Evolutionary conservation across 129 eudicot genomes (phyloP).

Genomic region (Calendula officinalis): DNA sequence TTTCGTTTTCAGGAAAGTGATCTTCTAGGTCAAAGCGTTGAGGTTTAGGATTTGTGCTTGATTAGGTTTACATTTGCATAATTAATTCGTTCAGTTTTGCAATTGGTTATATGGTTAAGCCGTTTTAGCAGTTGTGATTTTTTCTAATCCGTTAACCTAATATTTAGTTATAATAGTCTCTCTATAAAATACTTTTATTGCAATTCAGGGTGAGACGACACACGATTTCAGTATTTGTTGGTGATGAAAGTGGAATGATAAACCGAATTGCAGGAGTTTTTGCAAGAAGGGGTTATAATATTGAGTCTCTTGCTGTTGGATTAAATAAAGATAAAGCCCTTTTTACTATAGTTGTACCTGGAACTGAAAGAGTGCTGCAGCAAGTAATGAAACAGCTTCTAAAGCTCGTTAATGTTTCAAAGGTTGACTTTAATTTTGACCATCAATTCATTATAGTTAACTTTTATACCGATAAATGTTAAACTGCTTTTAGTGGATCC

Average conservation of each 20-base stretch:
- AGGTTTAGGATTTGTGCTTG: not conserved
- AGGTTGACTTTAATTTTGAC: constrained; percentile 40
- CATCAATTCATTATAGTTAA: not conserved
- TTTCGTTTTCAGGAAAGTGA: not conserved
- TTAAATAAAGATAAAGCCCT: constrained; percentile 90
- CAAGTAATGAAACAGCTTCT: constrained; percentile 87
- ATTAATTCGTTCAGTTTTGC: not conserved
- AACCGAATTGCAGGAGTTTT: constrained; percentile 94
- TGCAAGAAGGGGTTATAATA: constrained; percentile 90
- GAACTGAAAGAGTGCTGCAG: constrained; percentile 75
- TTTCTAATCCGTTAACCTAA: no score
- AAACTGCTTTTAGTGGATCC: not conserved
- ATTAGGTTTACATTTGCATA: not conserved
- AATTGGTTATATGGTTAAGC: not conserved
- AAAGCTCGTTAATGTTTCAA: constrained; percentile 82
- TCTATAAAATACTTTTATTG: not conserved
- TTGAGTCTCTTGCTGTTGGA: constrained; percentile 94
- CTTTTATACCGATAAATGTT: not conserved
- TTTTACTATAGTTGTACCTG: constrained; percentile 84
- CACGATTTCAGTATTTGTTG: constrained; percentile 80
- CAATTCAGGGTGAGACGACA: constrained; percentile 66
- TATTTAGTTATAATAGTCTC: not conserved
- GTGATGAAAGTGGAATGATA: constrained; percentile 96
- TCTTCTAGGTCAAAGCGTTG: not conserved
- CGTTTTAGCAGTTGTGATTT: not conserved